Conservation (phyloP, 169 alveolate species). For the Plasmodium fragile region DNA sequence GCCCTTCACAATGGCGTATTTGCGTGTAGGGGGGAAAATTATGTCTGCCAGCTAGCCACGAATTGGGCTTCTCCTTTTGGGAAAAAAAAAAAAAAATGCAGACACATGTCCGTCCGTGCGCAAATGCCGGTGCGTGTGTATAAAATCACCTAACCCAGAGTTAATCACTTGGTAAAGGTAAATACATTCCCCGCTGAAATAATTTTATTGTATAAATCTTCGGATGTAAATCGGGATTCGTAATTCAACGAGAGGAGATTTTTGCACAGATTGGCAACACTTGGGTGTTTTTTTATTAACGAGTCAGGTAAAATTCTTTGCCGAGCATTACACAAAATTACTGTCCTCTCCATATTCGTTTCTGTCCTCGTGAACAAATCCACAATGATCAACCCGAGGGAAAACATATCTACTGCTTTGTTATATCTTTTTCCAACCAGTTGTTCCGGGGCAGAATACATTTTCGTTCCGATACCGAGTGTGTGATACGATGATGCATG, state of each 20-base stretch:
- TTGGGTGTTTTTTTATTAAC: constrained; percentile 72
- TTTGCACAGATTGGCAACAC: constrained; percentile 59
- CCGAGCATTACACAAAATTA: constrained; percentile 74
- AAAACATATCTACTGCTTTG: constrained; percentile 79
- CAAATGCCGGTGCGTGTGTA: too few relatives aligned
- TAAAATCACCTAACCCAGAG: too few relatives aligned
- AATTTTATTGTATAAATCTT: constrained; percentile 31
- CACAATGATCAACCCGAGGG: constrained; percentile 77
- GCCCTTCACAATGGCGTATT: too few relatives aligned
- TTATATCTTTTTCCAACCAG: constrained; percentile 72
- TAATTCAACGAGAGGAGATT: constrained; percentile 54
- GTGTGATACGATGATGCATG: constrained; percentile 55
- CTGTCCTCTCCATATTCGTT: constrained; percentile 80
- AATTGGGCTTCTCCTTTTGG: too few relatives aligned
- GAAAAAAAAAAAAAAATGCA: background rate
- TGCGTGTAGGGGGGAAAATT: too few relatives aligned
- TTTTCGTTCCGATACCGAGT: constrained; percentile 78
- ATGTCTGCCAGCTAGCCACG: too few relatives aligned
- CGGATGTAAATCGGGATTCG: constrained; percentile 32
- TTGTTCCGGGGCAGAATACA: constrained; percentile 84
- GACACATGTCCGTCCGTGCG: too few relatives aligned
- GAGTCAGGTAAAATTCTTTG: constrained; percentile 74
- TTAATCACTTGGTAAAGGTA: background rate
- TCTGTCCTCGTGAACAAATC: constrained; percentile 75
- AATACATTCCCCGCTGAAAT: constrained; percentile 20